phyloP scores from a whole-genome alignment of 2,329 filamentous ascomycete genomes.

The Fusarium penzigii region DNA sequence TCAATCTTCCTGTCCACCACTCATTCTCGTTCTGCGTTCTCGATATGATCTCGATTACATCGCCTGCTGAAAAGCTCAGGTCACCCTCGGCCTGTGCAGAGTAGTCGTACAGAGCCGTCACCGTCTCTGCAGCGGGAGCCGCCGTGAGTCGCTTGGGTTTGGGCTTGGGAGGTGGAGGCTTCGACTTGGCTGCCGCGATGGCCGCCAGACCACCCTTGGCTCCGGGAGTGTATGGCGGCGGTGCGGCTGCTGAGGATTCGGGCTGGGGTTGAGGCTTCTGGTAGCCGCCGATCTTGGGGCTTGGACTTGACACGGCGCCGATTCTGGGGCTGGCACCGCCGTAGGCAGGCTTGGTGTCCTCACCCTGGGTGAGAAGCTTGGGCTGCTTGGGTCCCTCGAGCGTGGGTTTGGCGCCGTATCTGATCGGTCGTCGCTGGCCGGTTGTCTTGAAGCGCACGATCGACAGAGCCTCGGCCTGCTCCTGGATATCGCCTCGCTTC shows the following conservation, averaged over 20 bases:
- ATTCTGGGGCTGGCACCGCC: slow-evolving; percentile 15
- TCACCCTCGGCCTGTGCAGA: slow-evolving; percentile 94
- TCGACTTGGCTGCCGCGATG: slow-evolving; percentile 59
- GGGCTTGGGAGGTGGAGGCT: slow-evolving; percentile 66
- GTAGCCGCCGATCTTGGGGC: slow-evolving; percentile 37
- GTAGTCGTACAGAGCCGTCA: slow-evolving; percentile 93
- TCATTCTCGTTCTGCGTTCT: slow-evolving; percentile 91
- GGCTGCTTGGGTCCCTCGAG: slow-evolving; percentile 50
- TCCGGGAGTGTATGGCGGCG: slow-evolving; percentile 68
- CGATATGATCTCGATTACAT: slow-evolving; percentile 83
- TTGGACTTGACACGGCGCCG: too few relatives aligned
- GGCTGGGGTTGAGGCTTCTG: slow-evolving; percentile 31
- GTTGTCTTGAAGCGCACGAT: slow-evolving; percentile 93
- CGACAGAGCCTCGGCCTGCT: slow-evolving; percentile 76
- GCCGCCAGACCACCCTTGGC: slow-evolving; percentile 45
- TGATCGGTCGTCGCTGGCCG: slow-evolving; percentile 63
- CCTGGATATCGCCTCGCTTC: slow-evolving; percentile 87
- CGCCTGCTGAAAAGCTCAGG: slow-evolving; percentile 84
- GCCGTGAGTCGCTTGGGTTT: slow-evolving; percentile 76
- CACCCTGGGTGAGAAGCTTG: slow-evolving; percentile 53
- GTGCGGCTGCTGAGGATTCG: slow-evolving; percentile 53
- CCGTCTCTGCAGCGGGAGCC: slow-evolving; percentile 69
- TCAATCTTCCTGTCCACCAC: slow-evolving; percentile 89
- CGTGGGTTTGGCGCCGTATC: slow-evolving; percentile 58
- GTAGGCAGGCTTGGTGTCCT: slow-evolving; percentile 30